Base-by-base conservation (phyloP, 2,329 filamentous ascomycete genomes). In the Colletotrichum camelliae region DNA sequence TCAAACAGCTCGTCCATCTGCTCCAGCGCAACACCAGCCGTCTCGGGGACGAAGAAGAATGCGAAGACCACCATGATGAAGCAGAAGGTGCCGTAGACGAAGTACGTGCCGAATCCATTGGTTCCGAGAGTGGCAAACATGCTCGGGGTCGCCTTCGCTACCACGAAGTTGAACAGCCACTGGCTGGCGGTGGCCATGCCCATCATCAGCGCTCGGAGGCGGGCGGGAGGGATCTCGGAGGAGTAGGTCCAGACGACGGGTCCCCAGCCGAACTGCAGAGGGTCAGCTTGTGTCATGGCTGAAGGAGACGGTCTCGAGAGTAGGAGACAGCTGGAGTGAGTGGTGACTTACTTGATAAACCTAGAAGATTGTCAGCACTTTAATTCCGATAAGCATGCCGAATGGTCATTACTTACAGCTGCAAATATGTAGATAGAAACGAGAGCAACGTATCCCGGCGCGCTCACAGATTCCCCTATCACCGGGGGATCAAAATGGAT, bases 131-230 rank as follows among this genome's bases (percentile, higher is more conserved):
- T 77, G 84, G 88, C 86, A 77, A 93, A 85, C 92, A 93, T 93
- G 43, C 88, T 88, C 0, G 90, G 91, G 1, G 90, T 91, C 27
- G 90, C 89, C 29, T 91, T 85, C 7, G 91, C 90, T 21, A 93
- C 90, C 3, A 92, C 91, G 52, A 93, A 89, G 78, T 93, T 93
- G 81, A 93, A 93, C 1, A 93, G 81, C 91, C 91, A 92, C 79
- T 93, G 91, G 1, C 89, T 92, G 2, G 91, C 89, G 0, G 91
- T 91, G 0, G 90, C 91, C 60, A 93, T 86, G 2, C 90, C 87
- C 13, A 93, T 91, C 76, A 92, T 93, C 73, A 91, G 84, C 12
- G 88, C 89, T 52, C 92, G 83, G 4, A 93, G 86, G 16, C 91
- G 85, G 7, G 90, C 90, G 1, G 90, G 90, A 1, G 91, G 91